phyloP scores from a whole-genome alignment of 192 early-diverging fungal genomes.

The Coemansia sp. region DNA sequence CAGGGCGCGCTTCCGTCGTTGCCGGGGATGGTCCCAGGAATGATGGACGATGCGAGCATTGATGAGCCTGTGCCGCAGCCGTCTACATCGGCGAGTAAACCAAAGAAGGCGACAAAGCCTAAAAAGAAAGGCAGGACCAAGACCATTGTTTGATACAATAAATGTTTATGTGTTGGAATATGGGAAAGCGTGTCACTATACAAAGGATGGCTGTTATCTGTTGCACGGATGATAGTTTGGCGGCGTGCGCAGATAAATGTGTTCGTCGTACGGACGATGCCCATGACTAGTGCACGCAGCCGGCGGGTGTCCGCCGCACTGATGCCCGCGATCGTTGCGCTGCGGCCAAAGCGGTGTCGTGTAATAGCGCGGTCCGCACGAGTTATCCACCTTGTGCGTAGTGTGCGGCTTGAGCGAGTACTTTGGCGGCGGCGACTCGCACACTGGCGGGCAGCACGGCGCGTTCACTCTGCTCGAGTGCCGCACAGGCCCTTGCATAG shows the following conservation, averaged over 20 bases:
- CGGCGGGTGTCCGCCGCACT: conserved; percentile 1
- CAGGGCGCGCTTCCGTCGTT: conserved; percentile 41
- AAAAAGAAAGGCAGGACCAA: conserved; percentile 51
- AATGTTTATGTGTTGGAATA: neutral
- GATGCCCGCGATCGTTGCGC: neutral
- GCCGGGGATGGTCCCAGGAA: conserved; percentile 24
- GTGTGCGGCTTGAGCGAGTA: conserved; percentile 50
- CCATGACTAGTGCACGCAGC: neutral
- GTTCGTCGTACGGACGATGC: conserved; percentile 20
- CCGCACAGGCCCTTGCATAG: conserved; percentile 21
- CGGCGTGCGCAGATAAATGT: conserved; percentile 36
- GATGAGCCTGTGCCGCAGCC: neutral
- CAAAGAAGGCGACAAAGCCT: conserved; percentile 39
- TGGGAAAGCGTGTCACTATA: neutral
- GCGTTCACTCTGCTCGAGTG: neutral
- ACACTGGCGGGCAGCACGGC: neutral
- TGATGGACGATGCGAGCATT: too few species aligned
- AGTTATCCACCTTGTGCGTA: conserved; percentile 39
- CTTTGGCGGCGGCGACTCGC: conserved; percentile 34
- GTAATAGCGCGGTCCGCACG: conserved; percentile 31
- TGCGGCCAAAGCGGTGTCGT: conserved; percentile 30
- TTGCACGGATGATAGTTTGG: conserved; percentile 37
- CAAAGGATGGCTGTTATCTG: conserved; percentile 9
- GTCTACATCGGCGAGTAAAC: neutral
- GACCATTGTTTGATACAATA: conserved; percentile 15